These are phyloP conservation scores for Teratosphaeriaceae sp. DNA, from an alignment of 2,329 filamentous ascomycete genomes.

Conservation along the genomic window DNA sequence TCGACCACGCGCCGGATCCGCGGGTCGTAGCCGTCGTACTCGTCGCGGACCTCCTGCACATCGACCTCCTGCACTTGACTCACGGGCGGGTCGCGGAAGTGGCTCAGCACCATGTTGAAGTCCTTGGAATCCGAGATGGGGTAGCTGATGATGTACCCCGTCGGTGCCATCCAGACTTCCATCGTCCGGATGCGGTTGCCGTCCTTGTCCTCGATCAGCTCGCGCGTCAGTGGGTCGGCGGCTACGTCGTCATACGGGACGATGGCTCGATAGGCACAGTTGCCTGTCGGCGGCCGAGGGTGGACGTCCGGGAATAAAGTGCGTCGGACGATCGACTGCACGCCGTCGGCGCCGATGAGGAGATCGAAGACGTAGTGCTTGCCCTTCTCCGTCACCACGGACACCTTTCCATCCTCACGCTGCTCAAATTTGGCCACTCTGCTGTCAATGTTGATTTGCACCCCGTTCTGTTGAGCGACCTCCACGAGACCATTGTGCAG, in stretches of 20 bases:
- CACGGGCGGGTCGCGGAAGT: slow-evolving; percentile 34
- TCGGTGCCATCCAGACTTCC: slow-evolving; percentile 39
- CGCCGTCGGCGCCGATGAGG: slow-evolving; percentile 26
- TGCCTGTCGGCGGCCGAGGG: slow-evolving; percentile 34
- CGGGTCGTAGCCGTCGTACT: slow-evolving; percentile 42
- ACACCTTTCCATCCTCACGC: slow-evolving; percentile 20
- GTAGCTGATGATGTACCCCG: slow-evolving; percentile 41
- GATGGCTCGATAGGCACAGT: slow-evolving; percentile 42
- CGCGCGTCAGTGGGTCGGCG: slow-evolving; percentile 34
- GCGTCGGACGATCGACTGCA: slow-evolving; percentile 30
- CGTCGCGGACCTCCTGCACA: slow-evolving; percentile 36
- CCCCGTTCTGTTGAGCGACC: slow-evolving; percentile 34
- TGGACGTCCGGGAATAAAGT: slow-evolving; percentile 37
- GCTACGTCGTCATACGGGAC: slow-evolving; percentile 39
- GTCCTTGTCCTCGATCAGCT: slow-evolving; percentile 20
- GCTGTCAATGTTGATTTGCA: slow-evolving; percentile 32
- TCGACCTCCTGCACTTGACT: slow-evolving; percentile 33
- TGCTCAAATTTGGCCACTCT: slow-evolving; percentile 31
- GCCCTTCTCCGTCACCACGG: slow-evolving; percentile 25
- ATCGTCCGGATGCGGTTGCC: slow-evolving; percentile 36
- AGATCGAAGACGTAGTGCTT: slow-evolving; percentile 19
- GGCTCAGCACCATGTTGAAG: slow-evolving; percentile 43
- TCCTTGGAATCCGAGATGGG: slow-evolving; percentile 38
- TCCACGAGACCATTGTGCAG: slow-evolving; percentile 39
- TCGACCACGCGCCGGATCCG: slow-evolving; percentile 37